These are phyloP conservation scores for Sarocladium kiliense DNA, from an alignment of 2,329 filamentous ascomycete genomes.

Conservation along the genomic window DNA sequence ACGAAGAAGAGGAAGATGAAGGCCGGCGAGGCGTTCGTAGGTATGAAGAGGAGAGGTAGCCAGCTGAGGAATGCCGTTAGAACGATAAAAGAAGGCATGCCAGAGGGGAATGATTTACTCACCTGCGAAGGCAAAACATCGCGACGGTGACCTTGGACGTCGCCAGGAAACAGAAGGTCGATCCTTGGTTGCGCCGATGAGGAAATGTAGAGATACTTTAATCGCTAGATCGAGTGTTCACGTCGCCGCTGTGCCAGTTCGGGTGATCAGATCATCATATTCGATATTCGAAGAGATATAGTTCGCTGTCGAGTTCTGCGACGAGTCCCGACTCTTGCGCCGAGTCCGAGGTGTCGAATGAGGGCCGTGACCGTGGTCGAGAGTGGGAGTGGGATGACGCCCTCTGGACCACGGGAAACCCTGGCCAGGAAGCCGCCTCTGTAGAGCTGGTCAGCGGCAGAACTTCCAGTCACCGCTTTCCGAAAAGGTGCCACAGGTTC, in stretches of 20 bases:
- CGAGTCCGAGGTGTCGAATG: background rate
- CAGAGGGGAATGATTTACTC: slow-evolving; percentile 10
- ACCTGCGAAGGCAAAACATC: slow-evolving; percentile 63
- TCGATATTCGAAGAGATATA: background rate
- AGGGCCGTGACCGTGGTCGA: background rate
- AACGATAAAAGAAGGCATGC: background rate
- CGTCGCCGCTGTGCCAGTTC: background rate
- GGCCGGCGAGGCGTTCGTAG: slow-evolving; percentile 76
- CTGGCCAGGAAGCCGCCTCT: too few relatives aligned
- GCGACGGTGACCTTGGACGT: slow-evolving; percentile 13
- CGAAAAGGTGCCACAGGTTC: background rate
- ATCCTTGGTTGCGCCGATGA: background rate
- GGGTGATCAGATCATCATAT: background rate
- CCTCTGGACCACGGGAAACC: too few relatives aligned
- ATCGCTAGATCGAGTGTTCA: background rate
- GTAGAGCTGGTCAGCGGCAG: background rate
- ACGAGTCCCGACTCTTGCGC: background rate
- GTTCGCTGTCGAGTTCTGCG: background rate
- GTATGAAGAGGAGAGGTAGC: slow-evolving; percentile 84
- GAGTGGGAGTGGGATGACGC: background rate
- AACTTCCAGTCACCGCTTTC: slow-evolving; percentile 4
- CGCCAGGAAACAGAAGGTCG: background rate
- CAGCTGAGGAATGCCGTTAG: slow-evolving; percentile 47
- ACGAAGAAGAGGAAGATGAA: slow-evolving; percentile 87
- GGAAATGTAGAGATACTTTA: background rate